Conservation (phyloP, 1,284 basidiomycete species). For the Leccinum olivaceoglutinosum region DNA sequence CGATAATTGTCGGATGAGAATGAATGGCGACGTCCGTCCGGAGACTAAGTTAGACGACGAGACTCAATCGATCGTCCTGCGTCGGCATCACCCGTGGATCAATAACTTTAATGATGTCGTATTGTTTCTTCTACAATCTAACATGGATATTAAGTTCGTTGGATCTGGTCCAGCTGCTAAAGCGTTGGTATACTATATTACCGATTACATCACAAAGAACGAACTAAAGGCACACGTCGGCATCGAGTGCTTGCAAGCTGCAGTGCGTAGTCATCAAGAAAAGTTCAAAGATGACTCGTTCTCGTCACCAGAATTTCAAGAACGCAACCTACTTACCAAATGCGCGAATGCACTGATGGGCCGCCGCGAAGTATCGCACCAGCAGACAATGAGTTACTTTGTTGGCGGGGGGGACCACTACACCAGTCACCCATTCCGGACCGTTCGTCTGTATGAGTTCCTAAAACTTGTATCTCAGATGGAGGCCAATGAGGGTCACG, state of each 20-base stretch:
- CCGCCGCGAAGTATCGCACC: neutral
- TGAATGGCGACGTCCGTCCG: neutral
- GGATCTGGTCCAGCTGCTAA: neutral
- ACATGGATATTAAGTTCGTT: neutral
- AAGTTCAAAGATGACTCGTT: no score
- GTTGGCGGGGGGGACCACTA: neutral
- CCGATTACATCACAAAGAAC: neutral
- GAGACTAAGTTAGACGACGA: neutral
- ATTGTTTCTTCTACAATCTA: neutral
- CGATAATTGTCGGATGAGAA: neutral
- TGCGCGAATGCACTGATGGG: neutral
- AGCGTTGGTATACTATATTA: neutral
- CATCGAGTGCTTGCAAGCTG: no score
- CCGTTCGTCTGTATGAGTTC: neutral
- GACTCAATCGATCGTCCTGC: neutral
- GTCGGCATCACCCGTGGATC: neutral
- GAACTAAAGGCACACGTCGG: neutral
- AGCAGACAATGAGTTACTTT: slow-evolving; percentile 1
- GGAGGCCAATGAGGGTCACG: no score
- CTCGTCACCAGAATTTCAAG: neutral
- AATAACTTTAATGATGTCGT: neutral
- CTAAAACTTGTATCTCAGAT: no score
- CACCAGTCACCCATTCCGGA: neutral
- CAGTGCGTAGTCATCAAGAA: no score
- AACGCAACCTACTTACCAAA: neutral